Percentiles rank a stretch among this genome's conserved stretches.
Evolutionary conservation across 805 yeast genomes (phyloP).

Genomic region (Teunomyces tritomae): DNA sequence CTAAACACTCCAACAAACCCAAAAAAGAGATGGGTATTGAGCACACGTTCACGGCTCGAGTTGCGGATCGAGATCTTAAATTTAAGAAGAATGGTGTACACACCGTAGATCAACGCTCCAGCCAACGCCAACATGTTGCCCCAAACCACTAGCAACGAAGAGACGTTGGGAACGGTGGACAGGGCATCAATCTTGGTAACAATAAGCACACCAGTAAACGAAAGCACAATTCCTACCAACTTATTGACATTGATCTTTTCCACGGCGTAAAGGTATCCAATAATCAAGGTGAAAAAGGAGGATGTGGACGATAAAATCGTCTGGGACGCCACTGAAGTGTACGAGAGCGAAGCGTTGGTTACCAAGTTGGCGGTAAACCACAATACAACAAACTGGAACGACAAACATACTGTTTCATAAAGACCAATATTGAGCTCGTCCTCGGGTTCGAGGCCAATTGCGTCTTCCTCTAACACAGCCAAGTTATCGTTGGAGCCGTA

Average conservation of each 20-base stretch:
- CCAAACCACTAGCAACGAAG: conserved; percentile 32
- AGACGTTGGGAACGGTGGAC: conserved; percentile 24
- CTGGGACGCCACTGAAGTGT: conserved; percentile 91
- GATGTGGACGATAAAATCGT: conserved; percentile 91
- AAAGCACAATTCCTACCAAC: conserved; percentile 63
- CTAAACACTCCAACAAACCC: conserved; percentile 94
- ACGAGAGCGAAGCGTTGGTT: conserved; percentile 82
- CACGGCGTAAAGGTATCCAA: conserved; percentile 71
- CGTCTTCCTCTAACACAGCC: conserved; percentile 9
- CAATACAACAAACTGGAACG: conserved; percentile 77
- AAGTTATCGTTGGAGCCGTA: conserved; percentile 24
- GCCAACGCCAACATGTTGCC: conserved; percentile 81
- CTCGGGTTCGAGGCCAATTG: neutral
- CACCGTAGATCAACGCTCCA: conserved; percentile 89
- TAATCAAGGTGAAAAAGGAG: conserved; percentile 83
- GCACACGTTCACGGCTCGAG: conserved; percentile 61
- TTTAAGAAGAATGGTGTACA: conserved; percentile 84
- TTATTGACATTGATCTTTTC: conserved; percentile 68
- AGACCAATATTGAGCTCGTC: conserved; percentile 32
- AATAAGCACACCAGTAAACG: conserved; percentile 75
- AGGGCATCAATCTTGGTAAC: conserved; percentile 69
- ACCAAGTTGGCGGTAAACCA: conserved; percentile 92
- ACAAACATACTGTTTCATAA: conserved; percentile 66
- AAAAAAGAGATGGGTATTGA: conserved; percentile 85
- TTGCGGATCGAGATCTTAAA: conserved; percentile 48